Evolutionary conservation across 2,329 filamentous ascomycete genomes (phyloP), one percentile per base, ranked within the genome.

Genomic region (Aspergillus proliferans): DNA sequence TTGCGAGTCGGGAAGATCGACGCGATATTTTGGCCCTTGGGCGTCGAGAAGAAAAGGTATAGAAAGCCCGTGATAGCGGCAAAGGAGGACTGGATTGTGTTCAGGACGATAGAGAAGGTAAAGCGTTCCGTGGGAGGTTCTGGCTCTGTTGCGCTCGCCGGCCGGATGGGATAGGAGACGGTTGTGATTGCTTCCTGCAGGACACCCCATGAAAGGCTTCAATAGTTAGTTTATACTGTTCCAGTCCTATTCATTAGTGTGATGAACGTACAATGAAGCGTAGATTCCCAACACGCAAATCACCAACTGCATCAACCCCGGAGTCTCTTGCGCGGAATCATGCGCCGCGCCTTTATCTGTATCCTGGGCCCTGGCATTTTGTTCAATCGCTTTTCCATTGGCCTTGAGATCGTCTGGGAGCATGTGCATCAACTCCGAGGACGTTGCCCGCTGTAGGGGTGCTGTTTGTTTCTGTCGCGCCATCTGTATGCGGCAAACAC

Each of bases 101-200:
- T 96, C 61, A 98, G 84, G 68, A 97, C 92, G 63, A 98, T 85
- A 48, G 93, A 87, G 70, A 90, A 96, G 57, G 86, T 89, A 80
- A 95, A 98, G 60, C 88, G 83, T 68, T 94, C 85, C 40, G 65
- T 68, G 33, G 67, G 60, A 8, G 65, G 65, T 47, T 67, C 61
- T 40, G 65, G 65, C 22, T 70, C 64, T 40, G 53, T 57, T 46
- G 56, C 70, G 21, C 81, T 82, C 26, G 75, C 66, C 19, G 77
- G 70, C 4, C 68, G 64, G 10, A 84, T 73, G 50, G 86, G 86
- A 71, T 97, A 93, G 6, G 83, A 79, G 9, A 90, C 97, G 12
- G 93, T 98, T 24, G 93, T 97, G 63, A 98, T 88, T 62, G 93
- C 90, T 72, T 98, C 93, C 77, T 98, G 93, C 52, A 98, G 86